Percentiles rank a stretch among this genome's conserved stretches.
phyloP scores from a whole-genome alignment of 2,329 filamentous ascomycete genomes.

The Mycosphaerella sp. region DNA sequence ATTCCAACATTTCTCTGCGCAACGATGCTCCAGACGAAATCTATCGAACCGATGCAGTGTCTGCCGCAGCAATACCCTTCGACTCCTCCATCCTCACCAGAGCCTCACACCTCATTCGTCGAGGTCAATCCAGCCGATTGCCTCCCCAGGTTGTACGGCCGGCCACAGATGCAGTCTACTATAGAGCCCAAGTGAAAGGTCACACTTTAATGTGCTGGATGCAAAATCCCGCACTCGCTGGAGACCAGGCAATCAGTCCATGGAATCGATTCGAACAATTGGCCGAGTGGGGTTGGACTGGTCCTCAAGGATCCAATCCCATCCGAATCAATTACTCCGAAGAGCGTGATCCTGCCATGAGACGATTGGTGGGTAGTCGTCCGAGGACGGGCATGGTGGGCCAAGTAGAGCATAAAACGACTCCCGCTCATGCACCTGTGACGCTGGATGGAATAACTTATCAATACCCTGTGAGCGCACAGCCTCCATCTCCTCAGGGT shows the following conservation, averaged over 20 bases:
- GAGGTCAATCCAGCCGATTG: too few relatives aligned
- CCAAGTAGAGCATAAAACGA: background rate
- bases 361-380: background rate
- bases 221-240: constrained; percentile 3
- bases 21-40: too few relatives aligned
- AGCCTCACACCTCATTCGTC: too few relatives aligned
- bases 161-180: background rate
- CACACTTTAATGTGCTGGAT: constrained; percentile 4
- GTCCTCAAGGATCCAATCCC: background rate
- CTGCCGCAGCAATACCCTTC: too few relatives aligned
- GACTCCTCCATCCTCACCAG: too few relatives aligned
- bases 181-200: constrained; percentile 3
- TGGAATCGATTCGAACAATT: constrained; percentile 4
- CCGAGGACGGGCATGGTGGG: too few relatives aligned
- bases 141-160: background rate
- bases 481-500: background rate
- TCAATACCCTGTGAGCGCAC: constrained; percentile 9
- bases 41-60: too few relatives aligned
- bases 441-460: background rate
- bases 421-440: background rate
- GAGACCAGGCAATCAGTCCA: background rate
- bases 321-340: background rate
- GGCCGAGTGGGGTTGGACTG: constrained; percentile 9
- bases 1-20: too few relatives aligned
- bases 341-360: background rate